Base-by-base conservation (phyloP, 768 basidiomycete genomes). In the Trametes punicea region DNA sequence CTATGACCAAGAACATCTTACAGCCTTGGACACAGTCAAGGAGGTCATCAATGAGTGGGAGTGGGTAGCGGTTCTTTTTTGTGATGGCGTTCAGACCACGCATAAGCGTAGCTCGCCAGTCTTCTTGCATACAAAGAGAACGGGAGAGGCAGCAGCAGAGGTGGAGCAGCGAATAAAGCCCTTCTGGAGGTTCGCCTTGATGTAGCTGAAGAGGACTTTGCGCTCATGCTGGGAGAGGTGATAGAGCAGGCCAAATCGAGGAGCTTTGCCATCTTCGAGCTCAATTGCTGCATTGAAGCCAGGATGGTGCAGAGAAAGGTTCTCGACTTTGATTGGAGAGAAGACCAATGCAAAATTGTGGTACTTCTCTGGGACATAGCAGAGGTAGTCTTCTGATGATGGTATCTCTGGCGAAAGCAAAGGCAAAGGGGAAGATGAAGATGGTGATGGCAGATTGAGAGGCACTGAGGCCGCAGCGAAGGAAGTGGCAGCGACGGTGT, bases 131-230 rank as follows among this genome's bases (percentile, higher is more conserved):
- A 69, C 64, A 45, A 68, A 69, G 23, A 70, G 61, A 25, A 70
- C 47, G 1, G 67, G 69, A 2, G 68, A 57, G 1, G 52, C 65
- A n/a, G 48, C 52, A 1, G 68, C 58, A 7, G 70, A 69, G 6
- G 53, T 63, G 2, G 69, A 71, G n/a, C 54, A 61, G 2, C 64
- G 61, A 30, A 72, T 71, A 49, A 67, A 65, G 0, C 70, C 71
- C 30, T 62, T 67, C 1, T 33, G 36, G 40, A 77, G 67, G 39
- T 77, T 69, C 9, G 68, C 61, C 15, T 77, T 65, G 26, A 77
- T 48, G 51, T 71, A 79, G 1, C 65, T 65, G 4, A 41, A 27
- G 38, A 79, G 68, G 1, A 66, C 71, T 13, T 66, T 51, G 5
- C 63, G 69, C 59, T 81, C 73, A 0, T 45, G 29, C 4, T 55